phyloP scores from a whole-genome alignment of 164 flowering plant genomes.

The Euptelea pleiosperma region DNA sequence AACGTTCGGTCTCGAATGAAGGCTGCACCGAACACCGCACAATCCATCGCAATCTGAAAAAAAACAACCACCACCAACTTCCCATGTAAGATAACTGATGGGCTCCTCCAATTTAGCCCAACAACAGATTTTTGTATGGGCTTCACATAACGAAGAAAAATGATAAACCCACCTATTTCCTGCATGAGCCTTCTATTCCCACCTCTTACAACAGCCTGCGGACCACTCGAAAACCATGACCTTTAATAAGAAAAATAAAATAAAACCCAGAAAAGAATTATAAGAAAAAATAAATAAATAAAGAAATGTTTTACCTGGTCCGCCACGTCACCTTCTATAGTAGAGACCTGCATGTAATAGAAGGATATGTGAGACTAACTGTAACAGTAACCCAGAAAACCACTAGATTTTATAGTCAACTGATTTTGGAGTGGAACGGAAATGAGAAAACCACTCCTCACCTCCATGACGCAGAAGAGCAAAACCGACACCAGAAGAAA shows the following conservation, averaged over 20 bases:
- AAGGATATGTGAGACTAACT: background rate
- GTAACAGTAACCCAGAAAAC: no score
- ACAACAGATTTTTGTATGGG: no score
- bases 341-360: background rate
- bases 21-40: conserved; percentile 22
- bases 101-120: no score
- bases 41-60: conserved; percentile 24
- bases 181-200: conserved; percentile 15
- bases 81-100: no score
- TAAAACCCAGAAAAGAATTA: background rate
- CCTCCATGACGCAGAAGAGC: conserved; percentile 16
- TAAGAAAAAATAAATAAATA: background rate
- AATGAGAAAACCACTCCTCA: background rate
- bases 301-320: background rate
- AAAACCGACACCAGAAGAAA: conserved; percentile 16
- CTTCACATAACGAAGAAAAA: background rate
- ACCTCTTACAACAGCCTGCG: conserved; percentile 6
- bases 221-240: no score
- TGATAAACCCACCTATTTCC: conserved; percentile 3
- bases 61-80: no score
- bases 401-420: background rate
- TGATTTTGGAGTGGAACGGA: background rate
- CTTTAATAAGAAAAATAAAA: background rate
- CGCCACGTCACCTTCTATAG: background rate
- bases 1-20: conserved; percentile 26